Percentiles rank a stretch among this genome's conserved stretches.
Conservation (phyloP, 1,284 basidiomycete species). For the Ceratobasidium sp. region DNA sequence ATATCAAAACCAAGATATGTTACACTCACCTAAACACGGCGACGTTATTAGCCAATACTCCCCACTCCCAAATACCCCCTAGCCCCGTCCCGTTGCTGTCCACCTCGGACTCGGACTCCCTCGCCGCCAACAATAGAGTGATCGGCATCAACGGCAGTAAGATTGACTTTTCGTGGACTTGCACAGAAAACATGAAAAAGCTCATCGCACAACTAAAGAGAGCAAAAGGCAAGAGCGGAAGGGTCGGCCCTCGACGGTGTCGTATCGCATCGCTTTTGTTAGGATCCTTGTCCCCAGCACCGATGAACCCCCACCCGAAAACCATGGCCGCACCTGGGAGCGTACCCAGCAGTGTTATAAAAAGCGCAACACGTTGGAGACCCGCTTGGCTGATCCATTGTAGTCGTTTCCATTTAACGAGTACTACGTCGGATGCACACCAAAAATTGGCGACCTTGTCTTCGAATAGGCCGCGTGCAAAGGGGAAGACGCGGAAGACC, state of each 20-base stretch:
- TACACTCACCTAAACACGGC: conserved; percentile 81
- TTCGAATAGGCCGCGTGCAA: conserved; percentile 90
- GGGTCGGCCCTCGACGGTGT: conserved; percentile 57
- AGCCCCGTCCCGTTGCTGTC: conserved; percentile 58
- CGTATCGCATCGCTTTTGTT: neutral
- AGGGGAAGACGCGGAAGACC: conserved; percentile 87
- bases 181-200: conserved; percentile 96
- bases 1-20: neutral
- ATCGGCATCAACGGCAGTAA: conserved; percentile 88
- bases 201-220: conserved; percentile 80
- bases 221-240: conserved; percentile 74
- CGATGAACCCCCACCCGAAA: conserved; percentile 49
- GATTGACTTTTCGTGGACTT: conserved; percentile 95
- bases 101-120: conserved; percentile 52
- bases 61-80: conserved; percentile 75
- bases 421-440: conserved; percentile 88
- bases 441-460: conserved; percentile 98
- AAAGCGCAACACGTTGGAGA: conserved; percentile 45
- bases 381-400: conserved; percentile 59
- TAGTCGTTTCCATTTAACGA: conserved; percentile 75
- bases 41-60: conserved; percentile 84
- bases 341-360: conserved; percentile 61
- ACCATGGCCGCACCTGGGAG: conserved; percentile 56
- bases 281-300: conserved; percentile 3
- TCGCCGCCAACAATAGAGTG: conserved; percentile 77